Conservation (phyloP, 768 basidiomycete species). For the Rhodotorula kratochvilovae region DNA sequence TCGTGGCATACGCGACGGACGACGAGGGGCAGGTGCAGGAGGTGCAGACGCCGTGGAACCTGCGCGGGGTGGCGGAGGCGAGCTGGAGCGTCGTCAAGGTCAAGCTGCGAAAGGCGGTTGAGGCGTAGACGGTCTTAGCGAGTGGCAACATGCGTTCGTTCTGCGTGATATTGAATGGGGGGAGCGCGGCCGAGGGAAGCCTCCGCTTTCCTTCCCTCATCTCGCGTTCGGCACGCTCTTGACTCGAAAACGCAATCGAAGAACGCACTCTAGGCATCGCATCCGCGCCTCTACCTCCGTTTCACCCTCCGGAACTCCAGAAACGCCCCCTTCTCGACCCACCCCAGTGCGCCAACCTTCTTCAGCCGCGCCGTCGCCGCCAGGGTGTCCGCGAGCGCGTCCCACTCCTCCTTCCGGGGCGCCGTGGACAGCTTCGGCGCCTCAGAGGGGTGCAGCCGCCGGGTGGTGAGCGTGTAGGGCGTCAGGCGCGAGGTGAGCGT, state of each 20-base stretch:
- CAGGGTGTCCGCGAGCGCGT: constrained; percentile 18
- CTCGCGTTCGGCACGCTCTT: no score
- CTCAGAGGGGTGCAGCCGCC: constrained; percentile 31
- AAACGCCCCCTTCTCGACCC: constrained; percentile 35
- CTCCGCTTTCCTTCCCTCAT: no score
- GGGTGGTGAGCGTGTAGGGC: constrained; percentile 19
- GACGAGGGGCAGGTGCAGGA: constrained; percentile 16
- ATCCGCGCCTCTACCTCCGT: not conserved
- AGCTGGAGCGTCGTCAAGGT: constrained; percentile 23
- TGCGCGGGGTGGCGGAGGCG: constrained; percentile 28
- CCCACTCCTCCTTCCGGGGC: constrained; percentile 18
- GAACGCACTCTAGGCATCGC: no score
- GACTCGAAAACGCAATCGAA: no score
- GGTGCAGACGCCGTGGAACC: constrained; percentile 28
- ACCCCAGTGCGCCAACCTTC: constrained; percentile 17
- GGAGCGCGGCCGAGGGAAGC: no score
- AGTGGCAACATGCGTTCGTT: no score
- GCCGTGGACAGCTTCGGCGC: not conserved
- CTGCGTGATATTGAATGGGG: no score
- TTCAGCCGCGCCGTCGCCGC: constrained; percentile 27
- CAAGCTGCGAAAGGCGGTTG: not conserved
- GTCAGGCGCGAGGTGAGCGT: constrained; percentile 9
- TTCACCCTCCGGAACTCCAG: constrained; percentile 30
- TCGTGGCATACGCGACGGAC: constrained; percentile 25
- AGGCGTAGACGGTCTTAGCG: no score